These are phyloP conservation scores for Gynostemma pentaphyllum DNA, from an alignment of 306 rosid species.

Conservation along the genomic window DNA sequence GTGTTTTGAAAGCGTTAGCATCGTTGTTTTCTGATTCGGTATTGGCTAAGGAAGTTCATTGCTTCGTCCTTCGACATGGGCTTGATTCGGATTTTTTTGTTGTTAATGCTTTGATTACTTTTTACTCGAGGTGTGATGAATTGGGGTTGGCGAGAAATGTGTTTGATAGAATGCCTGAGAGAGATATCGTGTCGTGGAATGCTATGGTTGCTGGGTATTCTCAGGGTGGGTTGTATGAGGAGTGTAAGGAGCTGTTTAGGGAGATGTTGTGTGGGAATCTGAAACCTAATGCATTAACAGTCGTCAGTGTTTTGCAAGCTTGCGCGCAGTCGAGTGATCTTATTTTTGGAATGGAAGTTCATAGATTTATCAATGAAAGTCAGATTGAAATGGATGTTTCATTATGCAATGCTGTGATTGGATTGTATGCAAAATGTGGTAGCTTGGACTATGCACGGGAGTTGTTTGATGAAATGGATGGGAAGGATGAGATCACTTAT, in stretches of 20 bases:
- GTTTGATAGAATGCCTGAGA: conserved; percentile 43
- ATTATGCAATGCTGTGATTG: conserved; percentile 58
- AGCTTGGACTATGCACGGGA: conserved; percentile 61
- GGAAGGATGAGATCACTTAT: conserved; percentile 59
- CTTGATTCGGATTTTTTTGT: conserved; percentile 51
- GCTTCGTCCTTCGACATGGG: conserved; percentile 34
- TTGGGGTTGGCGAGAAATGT: conserved; percentile 35
- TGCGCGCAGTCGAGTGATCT: conserved; percentile 82
- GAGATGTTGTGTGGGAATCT: conserved; percentile 34
- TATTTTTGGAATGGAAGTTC: conserved; percentile 54
- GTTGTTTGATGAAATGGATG: conserved; percentile 53
- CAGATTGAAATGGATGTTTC: conserved; percentile 38
- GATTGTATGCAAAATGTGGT: conserved; percentile 76
- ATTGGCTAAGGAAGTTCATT: conserved; percentile 39
- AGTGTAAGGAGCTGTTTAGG: conserved; percentile 51
- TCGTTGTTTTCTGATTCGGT: conserved; percentile 14
- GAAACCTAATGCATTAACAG: conserved; percentile 43
- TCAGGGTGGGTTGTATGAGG: conserved; percentile 47
- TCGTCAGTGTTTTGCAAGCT: conserved; percentile 66
- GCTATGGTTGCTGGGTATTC: conserved; percentile 82
- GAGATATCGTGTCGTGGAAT: conserved; percentile 78
- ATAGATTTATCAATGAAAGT: conserved; percentile 29
- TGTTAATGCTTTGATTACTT: conserved; percentile 50
- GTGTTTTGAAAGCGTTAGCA: conserved; percentile 51
- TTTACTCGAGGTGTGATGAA: conserved; percentile 51